Base-by-base conservation (phyloP, 73 alveolate genomes). In the Tetrahymena borealis region DNA sequence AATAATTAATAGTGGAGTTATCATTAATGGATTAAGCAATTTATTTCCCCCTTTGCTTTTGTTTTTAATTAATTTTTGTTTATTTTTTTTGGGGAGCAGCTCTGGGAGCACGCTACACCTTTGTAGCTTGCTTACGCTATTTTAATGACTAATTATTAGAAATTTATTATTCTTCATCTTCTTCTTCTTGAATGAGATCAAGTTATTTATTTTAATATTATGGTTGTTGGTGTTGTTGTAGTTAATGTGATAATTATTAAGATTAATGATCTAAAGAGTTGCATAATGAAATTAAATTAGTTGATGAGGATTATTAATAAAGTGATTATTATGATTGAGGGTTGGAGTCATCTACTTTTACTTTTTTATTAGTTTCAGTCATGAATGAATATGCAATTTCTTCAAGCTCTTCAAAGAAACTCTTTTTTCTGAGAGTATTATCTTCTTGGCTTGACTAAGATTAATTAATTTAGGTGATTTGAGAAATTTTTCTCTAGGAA, bases 171-270 rank as follows among this genome's bases (percentile, higher is more conserved):
- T 60, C 85, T 60, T 60, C 85, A n/a, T 60, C 85, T 0, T 60
- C 85, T 60, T 60, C 85, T 60, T 60, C 85, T 60, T 60, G 85
- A 60, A 60, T 60, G 85, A 60, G 85, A 60, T 60, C 85, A 60
- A 60, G 85, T 60, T 60, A 60, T 60, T 60, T 60, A 60, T 32
- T 24, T n/a, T 60, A 60, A 35, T 24, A 60, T 60, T 60, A 60
- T 60, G 85, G 28, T 60, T 60, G 28, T 18, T 41, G 11, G 16
- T 41, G 20, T 18, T 20, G 7, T 41, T 41, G 33, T 41, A 31
- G 20, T 41, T 41, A 18, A 18, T 41, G 20, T 7, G 78, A 41
- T 60, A 9, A 60, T 60, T 15, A 60, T 60, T 60, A n/a, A 24
- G 28, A 60, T 60, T 13, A 18, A 7, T 60, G 85, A 60, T 60